A percentile compares a stretch with the other conserved stretches of the same genome.
Evolutionary conservation across 2,329 filamentous ascomycete genomes (phyloP).

Genomic region (Coleophoma crateriformis): DNA sequence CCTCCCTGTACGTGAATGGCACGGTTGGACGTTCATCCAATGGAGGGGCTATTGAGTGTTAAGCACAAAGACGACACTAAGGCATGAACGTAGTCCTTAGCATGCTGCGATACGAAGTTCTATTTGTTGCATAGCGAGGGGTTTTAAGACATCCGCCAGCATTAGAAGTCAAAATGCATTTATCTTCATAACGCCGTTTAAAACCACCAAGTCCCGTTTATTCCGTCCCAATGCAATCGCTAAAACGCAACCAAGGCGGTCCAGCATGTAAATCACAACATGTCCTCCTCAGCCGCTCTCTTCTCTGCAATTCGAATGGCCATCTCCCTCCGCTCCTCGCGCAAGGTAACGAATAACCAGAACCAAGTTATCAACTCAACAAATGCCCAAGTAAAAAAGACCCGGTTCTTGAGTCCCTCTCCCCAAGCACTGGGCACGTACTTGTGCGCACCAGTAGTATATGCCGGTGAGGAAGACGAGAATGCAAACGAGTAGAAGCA

Average conservation of each 20-base stretch:
- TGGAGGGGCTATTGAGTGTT: too few relatives aligned
- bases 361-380: constrained; percentile 83
- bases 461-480: constrained; percentile 44
- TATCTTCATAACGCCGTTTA: neutral
- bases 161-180: neutral
- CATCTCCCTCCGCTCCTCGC: constrained; percentile 51
- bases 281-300: constrained; percentile 30
- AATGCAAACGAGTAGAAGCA: constrained; percentile 62
- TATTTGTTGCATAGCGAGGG: neutral
- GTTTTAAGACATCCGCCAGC: too few relatives aligned
- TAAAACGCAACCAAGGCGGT: neutral
- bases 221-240: neutral
- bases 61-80: too few relatives aligned
- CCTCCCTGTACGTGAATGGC: too few relatives aligned
- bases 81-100: too few relatives aligned
- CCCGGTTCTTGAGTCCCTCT: constrained; percentile 72
- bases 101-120: too few relatives aligned
- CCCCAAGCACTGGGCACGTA: constrained; percentile 40
- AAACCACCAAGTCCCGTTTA: neutral
- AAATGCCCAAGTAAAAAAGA: constrained; percentile 82
- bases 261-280: constrained; percentile 10
- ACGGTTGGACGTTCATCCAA: too few relatives aligned
- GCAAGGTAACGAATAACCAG: constrained; percentile 70
- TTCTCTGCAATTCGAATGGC: constrained; percentile 22
- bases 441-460: constrained; percentile 30